These are phyloP conservation scores for Sugiyamaella sp. DNA, from an alignment of 1,139 yeast species.

Conservation along the genomic window DNA sequence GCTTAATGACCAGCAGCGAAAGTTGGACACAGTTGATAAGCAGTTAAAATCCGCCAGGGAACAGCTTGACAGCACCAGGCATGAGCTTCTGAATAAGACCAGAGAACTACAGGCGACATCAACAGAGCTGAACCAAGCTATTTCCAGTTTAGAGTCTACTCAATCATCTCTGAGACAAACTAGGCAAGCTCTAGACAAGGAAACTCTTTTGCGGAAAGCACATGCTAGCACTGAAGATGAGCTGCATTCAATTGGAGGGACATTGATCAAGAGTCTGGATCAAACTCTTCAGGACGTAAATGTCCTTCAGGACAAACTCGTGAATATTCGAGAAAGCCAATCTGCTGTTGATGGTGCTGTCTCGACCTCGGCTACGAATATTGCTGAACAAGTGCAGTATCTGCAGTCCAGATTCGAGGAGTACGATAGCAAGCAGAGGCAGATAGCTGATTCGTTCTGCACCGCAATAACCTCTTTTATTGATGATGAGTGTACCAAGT, in stretches of 20 bases:
- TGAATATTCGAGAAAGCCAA: slow-evolving; percentile 28
- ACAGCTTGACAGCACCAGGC: slow-evolving; percentile 36
- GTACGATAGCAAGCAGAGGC: slow-evolving; percentile 21
- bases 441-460: slow-evolving; percentile 17
- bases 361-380: slow-evolving; percentile 23
- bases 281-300: slow-evolving; percentile 36
- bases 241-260: slow-evolving; percentile 36
- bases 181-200: slow-evolving; percentile 33
- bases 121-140: slow-evolving; percentile 26
- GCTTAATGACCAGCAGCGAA: slow-evolving; percentile 52
- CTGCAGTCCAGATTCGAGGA: slow-evolving; percentile 13
- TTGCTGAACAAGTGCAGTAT: slow-evolving; percentile 14
- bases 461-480: slow-evolving; percentile 13
- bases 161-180: slow-evolving; percentile 30
- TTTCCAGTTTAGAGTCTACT: slow-evolving; percentile 29
- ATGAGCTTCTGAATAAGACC: slow-evolving; percentile 35
- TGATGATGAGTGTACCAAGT: slow-evolving; percentile 19
- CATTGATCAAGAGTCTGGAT: slow-evolving; percentile 36
- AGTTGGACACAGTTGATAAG: slow-evolving; percentile 49
- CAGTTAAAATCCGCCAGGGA: slow-evolving; percentile 46
- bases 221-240: slow-evolving; percentile 41
- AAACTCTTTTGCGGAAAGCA: slow-evolving; percentile 37
- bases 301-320: slow-evolving; percentile 34
- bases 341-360: slow-evolving; percentile 27
- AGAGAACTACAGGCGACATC: slow-evolving; percentile 35